Evolutionary conservation across 495 filamentous ascomycete genomes (phyloP), one percentile per base, ranked within the genome.

Genomic region (Penicillium coffeae): DNA sequence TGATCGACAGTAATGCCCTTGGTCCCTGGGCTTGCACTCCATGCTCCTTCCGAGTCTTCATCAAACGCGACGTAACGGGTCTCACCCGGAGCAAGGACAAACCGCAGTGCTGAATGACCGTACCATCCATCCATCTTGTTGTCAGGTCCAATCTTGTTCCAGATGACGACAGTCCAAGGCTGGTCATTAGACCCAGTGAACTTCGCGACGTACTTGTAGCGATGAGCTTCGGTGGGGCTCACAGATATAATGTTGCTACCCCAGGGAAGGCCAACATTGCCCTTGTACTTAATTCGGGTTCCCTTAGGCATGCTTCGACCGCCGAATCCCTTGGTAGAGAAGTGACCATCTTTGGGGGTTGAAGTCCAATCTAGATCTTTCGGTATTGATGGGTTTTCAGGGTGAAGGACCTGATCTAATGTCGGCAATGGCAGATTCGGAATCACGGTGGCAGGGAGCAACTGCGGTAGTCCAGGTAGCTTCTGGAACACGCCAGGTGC

Each of bases 171-270:
- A 6, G 65, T 73, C 63, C 73, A 74, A 5, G 64, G 37, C 21
- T 62, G 43, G 5, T 48, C 52, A 39, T 66, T 63, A 30, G 58
- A 51, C 34, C 75, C 74, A 22, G 41, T 56, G 57, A 80, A 72
- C 27, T 67, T 66, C 27, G 63, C 67, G 18, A 77, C 75, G 63
- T 77, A 81, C 20, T 76, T 66, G 58, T 76, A 71, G 1, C 48
- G 41, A 13, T 64, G 51, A 3, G 70, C 69, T 10, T 64, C 49
- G n/a, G 47, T 45, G 0, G 65, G 58, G 30, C 49, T 52, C 22
- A 80, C 66, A 32, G 59, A 51, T 45, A 76, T 72, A 36, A 81
- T 74, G 55, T 81, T 81, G 64, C 71, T 72, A 3, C 77, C 77
- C 62, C 76, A 77, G 7, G 78, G 75, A n/a, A 35, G 55, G 16